These are phyloP conservation scores for Rubia yunnanensis DNA, from an alignment of 257 asterid genomes.

Conservation along the genomic window DNA sequence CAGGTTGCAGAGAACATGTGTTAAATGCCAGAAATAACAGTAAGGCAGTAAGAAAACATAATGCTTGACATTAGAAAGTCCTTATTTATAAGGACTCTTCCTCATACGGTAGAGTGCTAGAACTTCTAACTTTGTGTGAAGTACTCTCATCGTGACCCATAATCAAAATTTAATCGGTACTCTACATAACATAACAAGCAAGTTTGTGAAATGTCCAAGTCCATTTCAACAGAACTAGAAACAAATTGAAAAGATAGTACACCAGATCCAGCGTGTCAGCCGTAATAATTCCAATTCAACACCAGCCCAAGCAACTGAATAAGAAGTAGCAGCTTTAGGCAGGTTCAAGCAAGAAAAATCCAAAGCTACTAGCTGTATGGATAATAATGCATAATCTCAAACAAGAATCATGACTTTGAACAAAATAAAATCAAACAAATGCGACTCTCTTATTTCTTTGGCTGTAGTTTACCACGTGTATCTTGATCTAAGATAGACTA, in stretches of 20 bases:
- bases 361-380: background rate
- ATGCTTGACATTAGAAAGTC: background rate
- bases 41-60: background rate
- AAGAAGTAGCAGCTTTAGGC: background rate
- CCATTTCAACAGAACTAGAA: background rate
- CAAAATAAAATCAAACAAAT: background rate
- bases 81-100: background rate
- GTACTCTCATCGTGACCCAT: background rate
- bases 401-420: too few species aligned
- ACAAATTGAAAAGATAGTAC: too few species aligned
- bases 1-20: constrained; percentile 16
- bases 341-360: background rate
- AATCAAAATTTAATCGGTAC: background rate
- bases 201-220: background rate
- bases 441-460: background rate
- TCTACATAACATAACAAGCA: background rate
- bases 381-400: constrained; percentile 6
- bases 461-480: background rate
- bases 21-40: background rate
- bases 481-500: background rate
- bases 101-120: background rate
- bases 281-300: background rate
- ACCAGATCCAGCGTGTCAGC: too few species aligned
- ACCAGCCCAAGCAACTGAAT: background rate
- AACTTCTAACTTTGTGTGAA: background rate